These are phyloP conservation scores for Magnaporthiopsis poae DNA, from an alignment of 2,329 filamentous ascomycete genomes.

Conservation along the genomic window DNA sequence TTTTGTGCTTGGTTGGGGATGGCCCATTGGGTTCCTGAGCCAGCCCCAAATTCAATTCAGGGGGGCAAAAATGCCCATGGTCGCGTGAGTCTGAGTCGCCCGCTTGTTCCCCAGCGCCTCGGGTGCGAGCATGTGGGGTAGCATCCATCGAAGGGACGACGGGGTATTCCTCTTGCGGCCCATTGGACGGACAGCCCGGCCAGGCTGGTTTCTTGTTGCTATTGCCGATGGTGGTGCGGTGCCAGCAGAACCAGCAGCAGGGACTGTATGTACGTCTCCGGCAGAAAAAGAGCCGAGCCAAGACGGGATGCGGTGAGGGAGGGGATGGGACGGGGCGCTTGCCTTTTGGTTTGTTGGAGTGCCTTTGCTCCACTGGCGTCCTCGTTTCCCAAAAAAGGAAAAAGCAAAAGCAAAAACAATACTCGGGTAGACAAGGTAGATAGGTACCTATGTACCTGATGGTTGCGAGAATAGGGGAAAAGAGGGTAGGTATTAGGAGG, in stretches of 20 bases:
- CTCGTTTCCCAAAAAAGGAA: background rate
- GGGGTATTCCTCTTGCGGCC: too few relatives aligned
- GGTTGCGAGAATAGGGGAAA: background rate
- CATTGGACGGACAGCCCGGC: background rate
- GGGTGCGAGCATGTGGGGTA: background rate
- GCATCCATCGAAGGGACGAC: background rate
- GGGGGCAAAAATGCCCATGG: background rate
- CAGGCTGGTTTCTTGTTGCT: background rate
- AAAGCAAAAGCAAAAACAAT: background rate
- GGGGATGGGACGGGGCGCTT: background rate
- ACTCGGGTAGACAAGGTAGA: background rate
- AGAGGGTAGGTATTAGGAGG: background rate
- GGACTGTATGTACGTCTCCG: too few relatives aligned
- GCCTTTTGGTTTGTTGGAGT: background rate
- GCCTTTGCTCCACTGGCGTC: too few relatives aligned
- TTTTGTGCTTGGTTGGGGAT: background rate
- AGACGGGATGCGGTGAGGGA: background rate
- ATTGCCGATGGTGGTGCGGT: background rate
- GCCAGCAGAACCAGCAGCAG: background rate
- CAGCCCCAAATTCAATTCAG: background rate
- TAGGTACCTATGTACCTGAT: background rate
- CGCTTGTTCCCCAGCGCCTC: background rate
- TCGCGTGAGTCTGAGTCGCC: background rate
- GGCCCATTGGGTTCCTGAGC: background rate
- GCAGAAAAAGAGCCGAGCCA: background rate